Percentiles rank a stretch among this genome's conserved stretches.
These are phyloP conservation scores for Salicornia ramosissima DNA, from an alignment of 148 eudicot genomes.

Conservation along the genomic window DNA sequence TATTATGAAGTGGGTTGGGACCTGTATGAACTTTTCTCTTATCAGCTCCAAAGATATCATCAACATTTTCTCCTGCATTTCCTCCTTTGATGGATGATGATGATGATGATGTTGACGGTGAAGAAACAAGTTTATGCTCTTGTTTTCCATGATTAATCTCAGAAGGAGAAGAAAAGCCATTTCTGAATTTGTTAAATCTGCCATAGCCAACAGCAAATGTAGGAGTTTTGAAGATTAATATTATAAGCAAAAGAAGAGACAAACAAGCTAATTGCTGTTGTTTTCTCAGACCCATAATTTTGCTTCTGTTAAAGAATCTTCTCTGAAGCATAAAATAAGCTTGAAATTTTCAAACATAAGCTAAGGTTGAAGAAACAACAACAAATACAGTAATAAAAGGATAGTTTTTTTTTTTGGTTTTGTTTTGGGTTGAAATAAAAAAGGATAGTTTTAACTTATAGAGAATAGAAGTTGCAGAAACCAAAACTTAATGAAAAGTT, in stretches of 20 bases:
- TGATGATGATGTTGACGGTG: background rate
- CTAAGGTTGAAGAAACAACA: background rate
- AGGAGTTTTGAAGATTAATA: conserved; percentile 31
- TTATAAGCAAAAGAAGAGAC: conserved; percentile 37
- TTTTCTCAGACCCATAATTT: conserved; percentile 32
- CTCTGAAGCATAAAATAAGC: conserved; percentile 9
- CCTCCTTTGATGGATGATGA: background rate
- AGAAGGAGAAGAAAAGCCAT: conserved; percentile 14
- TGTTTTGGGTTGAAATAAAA: conserved; percentile 4
- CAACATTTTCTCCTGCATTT: conserved; percentile 16
- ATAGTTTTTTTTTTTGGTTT: too few relatives aligned
- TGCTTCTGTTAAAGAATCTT: background rate
- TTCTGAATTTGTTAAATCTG: conserved; percentile 39
- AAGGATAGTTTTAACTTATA: background rate
- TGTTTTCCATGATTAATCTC: background rate
- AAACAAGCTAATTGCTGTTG: conserved; percentile 34
- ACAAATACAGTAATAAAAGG: background rate
- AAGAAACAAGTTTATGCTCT: conserved; percentile 13
- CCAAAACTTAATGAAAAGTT: conserved; percentile 5
- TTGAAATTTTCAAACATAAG: conserved; percentile 3
- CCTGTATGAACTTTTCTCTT: conserved; percentile 82
- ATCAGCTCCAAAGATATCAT: conserved; percentile 55
- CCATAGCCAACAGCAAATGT: conserved; percentile 31
- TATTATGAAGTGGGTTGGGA: conserved; percentile 89
- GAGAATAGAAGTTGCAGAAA: background rate